Evolutionary conservation across 1,284 basidiomycete species (phyloP).

Genomic region (Ceratobasidium sp.): DNA sequence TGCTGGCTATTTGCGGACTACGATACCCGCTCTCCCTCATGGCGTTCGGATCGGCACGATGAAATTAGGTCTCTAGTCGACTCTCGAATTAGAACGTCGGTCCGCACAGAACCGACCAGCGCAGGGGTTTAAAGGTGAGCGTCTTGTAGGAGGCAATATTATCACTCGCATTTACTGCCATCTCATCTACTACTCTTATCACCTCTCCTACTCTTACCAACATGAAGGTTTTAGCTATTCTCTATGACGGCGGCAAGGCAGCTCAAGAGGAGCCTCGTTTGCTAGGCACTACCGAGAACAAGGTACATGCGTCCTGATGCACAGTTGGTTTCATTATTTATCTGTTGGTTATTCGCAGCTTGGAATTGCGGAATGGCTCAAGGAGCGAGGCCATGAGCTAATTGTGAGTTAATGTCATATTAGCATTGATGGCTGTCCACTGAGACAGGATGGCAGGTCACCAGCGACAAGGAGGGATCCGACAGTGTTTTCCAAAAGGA

Average conservation of each 20-base stretch:
- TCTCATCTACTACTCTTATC: neutral
- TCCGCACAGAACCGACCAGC: neutral
- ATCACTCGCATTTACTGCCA: neutral
- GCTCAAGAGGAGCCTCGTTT: slow-evolving; percentile 85
- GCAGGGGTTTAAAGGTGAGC: slow-evolving; percentile 40
- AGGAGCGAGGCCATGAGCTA: slow-evolving; percentile 80
- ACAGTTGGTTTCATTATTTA: neutral
- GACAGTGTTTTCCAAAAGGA: slow-evolving; percentile 90
- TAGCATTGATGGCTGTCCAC: neutral
- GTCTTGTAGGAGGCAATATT: neutral
- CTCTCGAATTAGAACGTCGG: neutral
- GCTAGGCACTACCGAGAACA: slow-evolving; percentile 90
- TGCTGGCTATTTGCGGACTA: slow-evolving; percentile 21
- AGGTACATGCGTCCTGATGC: slow-evolving; percentile 57
- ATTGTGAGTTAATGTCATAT: slow-evolving; percentile 58
- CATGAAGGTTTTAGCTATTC: slow-evolving; percentile 78
- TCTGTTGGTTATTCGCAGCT: slow-evolving; percentile 59
- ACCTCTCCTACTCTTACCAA: slow-evolving; percentile 13
- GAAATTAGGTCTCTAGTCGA: slow-evolving; percentile 3
- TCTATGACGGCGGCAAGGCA: slow-evolving; percentile 78
- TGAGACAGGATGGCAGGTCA: slow-evolving; percentile 63
- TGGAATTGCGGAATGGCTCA: slow-evolving; percentile 76
- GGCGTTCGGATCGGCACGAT: slow-evolving; percentile 14
- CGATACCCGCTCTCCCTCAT: slow-evolving; percentile 12
- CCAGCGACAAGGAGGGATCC: slow-evolving; percentile 88